These are phyloP conservation scores for Pseudogymnoascus sp. DNA, from an alignment of 2,329 filamentous ascomycete species.

Conservation along the genomic window DNA sequence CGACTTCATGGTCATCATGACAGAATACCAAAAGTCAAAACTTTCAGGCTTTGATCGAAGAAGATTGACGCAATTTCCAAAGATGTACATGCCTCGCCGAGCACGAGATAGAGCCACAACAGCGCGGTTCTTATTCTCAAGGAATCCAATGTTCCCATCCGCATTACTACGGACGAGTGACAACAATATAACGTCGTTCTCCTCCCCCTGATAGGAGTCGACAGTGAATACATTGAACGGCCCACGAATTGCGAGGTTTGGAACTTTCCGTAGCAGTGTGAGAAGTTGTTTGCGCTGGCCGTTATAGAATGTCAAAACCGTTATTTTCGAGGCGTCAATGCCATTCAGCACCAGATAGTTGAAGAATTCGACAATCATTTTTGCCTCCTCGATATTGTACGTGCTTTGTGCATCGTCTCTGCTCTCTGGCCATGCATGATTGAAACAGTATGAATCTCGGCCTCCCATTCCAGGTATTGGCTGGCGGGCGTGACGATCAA, in stretches of 20 bases:
- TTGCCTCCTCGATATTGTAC: constrained; percentile 63
- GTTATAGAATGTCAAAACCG: constrained; percentile 80
- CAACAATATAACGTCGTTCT: constrained; percentile 75
- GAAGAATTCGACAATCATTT: constrained; percentile 68
- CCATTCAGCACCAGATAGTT: constrained; percentile 66
- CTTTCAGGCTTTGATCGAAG: constrained; percentile 17
- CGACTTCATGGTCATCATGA: constrained; percentile 35
- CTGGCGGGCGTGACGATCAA: constrained; percentile 43
- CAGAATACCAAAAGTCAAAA: constrained; percentile 24
- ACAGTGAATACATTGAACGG: constrained; percentile 64
- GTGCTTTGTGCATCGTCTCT: constrained; percentile 58
- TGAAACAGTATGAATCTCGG: constrained; percentile 53
- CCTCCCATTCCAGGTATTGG: constrained; percentile 56
- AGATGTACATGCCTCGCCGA: constrained; percentile 72
- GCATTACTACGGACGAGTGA: constrained; percentile 70
- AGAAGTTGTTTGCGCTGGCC: constrained; percentile 66
- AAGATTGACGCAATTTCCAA: constrained; percentile 61
- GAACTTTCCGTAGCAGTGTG: constrained; percentile 34
- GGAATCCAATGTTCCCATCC: constrained; percentile 59
- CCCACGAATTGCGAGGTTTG: constrained; percentile 31
- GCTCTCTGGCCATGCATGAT: constrained; percentile 58
- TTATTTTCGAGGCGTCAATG: constrained; percentile 54
- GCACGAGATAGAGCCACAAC: constrained; percentile 62
- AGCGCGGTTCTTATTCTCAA: constrained; percentile 53
- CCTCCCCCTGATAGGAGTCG: constrained; percentile 85